A percentile compares a stretch with the other conserved stretches of the same genome.
Evolutionary conservation across 306 rosid species (phyloP).

Genomic region (Vigna angularis): DNA sequence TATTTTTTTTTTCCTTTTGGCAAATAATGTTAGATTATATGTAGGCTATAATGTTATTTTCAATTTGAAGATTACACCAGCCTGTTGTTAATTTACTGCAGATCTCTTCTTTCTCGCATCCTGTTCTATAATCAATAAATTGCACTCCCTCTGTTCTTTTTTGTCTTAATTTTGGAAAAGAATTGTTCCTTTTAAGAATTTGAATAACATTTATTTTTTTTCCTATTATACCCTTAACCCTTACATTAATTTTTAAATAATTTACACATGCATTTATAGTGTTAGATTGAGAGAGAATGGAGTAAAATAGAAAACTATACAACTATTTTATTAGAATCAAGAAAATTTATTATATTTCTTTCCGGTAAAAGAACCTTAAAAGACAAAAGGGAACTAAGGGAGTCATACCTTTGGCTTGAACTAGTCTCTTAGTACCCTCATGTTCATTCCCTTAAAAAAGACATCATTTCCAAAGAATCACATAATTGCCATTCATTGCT

Average conservation of each 20-base stretch:
- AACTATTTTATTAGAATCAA: too few relatives aligned
- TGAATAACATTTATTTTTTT: too few relatives aligned
- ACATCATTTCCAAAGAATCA: conserved; percentile 32
- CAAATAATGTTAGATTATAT: conserved; percentile 3
- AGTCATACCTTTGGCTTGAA: conserved; percentile 27
- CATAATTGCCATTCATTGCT: conserved; percentile 33
- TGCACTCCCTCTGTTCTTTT: neutral
- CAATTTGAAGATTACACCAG: conserved; percentile 15
- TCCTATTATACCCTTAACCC: too few relatives aligned
- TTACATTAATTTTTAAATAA: too few relatives aligned
- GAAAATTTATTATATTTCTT: too few relatives aligned
- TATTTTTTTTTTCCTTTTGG: neutral
- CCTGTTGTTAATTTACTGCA: conserved; percentile 12
- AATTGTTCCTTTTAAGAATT: too few relatives aligned
- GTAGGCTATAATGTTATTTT: conserved; percentile 28
- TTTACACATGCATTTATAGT: too few relatives aligned
- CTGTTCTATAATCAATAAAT: conserved; percentile 2
- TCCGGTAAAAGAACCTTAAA: too few relatives aligned
- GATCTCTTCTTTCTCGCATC: conserved; percentile 17
- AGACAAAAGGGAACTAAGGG: too few relatives aligned
- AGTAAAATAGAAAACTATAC: too few relatives aligned
- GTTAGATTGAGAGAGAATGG: too few relatives aligned
- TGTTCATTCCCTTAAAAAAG: neutral
- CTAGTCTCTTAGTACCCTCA: conserved; percentile 1
- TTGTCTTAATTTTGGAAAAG: too few relatives aligned